Evolutionary conservation across 257 asterid genomes (phyloP).

Genomic region (Jasminum sambac): DNA sequence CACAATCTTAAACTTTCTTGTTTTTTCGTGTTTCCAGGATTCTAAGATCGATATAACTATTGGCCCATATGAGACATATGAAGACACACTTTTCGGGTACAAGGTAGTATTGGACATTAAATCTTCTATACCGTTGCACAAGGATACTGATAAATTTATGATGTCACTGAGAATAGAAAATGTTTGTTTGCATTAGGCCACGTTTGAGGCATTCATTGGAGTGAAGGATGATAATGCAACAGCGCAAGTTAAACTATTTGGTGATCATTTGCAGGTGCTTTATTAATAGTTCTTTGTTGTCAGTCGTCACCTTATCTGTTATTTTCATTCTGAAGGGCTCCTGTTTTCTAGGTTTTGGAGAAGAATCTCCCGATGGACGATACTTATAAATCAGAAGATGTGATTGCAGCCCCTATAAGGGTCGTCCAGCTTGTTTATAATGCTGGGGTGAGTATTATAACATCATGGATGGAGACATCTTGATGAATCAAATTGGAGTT

Average conservation of each 20-base stretch:
- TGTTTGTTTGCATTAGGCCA: constrained; percentile 55
- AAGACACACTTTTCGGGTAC: constrained; percentile 85
- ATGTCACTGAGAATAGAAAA: not conserved
- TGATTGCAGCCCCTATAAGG: constrained; percentile 91
- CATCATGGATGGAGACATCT: not conserved
- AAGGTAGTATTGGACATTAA: constrained; percentile 53
- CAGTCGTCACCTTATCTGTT: constrained; percentile 10
- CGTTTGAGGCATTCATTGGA: constrained; percentile 93
- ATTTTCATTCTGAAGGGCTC: constrained; percentile 4
- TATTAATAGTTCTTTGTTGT: constrained; percentile 26
- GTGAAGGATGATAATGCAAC: constrained; percentile 90
- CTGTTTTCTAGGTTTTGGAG: constrained; percentile 68
- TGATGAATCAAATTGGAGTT: not conserved
- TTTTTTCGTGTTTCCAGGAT: constrained; percentile 47
- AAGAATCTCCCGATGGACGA: constrained; percentile 88
- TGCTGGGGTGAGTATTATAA: constrained; percentile 65
- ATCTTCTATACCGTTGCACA: not conserved
- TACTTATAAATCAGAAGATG: constrained; percentile 72
- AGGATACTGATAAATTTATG: constrained; percentile 5
- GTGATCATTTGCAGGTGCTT: constrained; percentile 82
- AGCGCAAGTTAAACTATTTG: constrained; percentile 77
- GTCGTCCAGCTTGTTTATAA: constrained; percentile 84
- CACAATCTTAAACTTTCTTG: constrained; percentile 7
- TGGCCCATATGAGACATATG: constrained; percentile 98
- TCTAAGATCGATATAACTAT: constrained; percentile 91